A percentile compares a stretch with the other conserved stretches of the same genome.
phyloP scores from a whole-genome alignment of 2,329 filamentous ascomycete genomes.

The Mycosphaerella arachidis region DNA sequence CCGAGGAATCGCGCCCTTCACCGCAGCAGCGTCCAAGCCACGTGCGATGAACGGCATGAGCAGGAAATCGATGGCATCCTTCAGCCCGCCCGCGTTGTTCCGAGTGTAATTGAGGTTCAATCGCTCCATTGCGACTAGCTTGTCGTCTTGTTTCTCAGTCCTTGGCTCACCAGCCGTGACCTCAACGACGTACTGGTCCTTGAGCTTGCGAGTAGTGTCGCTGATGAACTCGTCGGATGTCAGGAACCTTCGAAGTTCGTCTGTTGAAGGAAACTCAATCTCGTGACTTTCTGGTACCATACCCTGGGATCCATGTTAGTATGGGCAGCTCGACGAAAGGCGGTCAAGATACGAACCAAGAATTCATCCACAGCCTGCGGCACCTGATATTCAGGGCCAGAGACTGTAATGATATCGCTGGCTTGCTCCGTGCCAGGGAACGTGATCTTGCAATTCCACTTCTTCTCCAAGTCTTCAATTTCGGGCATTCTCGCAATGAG shows the following conservation, averaged over 20 bases:
- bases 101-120: conserved; percentile 68
- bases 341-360: conserved; percentile 52
- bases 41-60: conserved; percentile 79
- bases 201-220: conserved; percentile 78
- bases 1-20: conserved; percentile 94
- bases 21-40: conserved; percentile 78
- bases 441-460: conserved; percentile 99
- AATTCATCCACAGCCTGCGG: conserved; percentile 95
- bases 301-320: conserved; percentile 52
- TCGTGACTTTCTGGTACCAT: conserved; percentile 98
- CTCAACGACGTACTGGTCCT: conserved; percentile 87
- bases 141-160: conserved; percentile 40
- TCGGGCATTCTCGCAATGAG: conserved; percentile 82
- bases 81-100: conserved; percentile 92
- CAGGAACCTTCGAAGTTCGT: conserved; percentile 74
- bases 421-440: conserved; percentile 97
- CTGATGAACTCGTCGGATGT: conserved; percentile 74
- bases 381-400: conserved; percentile 96
- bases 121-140: conserved; percentile 42
- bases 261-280: conserved; percentile 72
- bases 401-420: conserved; percentile 92
- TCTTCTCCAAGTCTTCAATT: conserved; percentile 93
- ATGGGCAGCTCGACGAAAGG: background rate
- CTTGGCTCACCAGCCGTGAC: conserved; percentile 61
- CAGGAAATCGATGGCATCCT: conserved; percentile 93